Evolutionary conservation across 1,284 basidiomycete species (phyloP).

Genomic region (Cutaneotrichosporon cutaneum): DNA sequence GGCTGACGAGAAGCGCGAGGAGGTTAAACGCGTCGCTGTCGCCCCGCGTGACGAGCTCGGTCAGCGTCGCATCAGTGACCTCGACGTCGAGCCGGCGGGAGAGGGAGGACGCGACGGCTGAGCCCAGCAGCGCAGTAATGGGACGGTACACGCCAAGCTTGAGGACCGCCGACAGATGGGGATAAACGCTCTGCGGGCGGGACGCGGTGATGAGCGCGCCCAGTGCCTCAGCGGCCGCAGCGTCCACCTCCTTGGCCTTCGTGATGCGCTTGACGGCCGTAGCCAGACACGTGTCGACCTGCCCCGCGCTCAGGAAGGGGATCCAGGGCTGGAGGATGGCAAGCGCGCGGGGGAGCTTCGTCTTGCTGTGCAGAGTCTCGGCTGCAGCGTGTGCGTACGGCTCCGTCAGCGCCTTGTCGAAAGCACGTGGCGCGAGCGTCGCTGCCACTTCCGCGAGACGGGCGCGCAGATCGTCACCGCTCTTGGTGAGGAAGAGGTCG

Average conservation of each 20-base stretch:
- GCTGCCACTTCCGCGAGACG: constrained; percentile 2
- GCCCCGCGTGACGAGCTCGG: constrained; percentile 16
- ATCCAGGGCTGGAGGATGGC: constrained; percentile 33
- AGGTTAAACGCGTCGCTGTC: constrained; percentile 23
- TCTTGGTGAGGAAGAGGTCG: constrained; percentile 19
- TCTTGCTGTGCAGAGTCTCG: constrained; percentile 18
- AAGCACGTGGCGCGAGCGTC: constrained; percentile 3
- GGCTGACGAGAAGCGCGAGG: constrained; percentile 22
- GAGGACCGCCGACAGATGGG: constrained; percentile 13
- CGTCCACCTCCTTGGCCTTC: constrained; percentile 12
- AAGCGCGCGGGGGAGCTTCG: constrained; percentile 17
- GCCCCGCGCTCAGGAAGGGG: constrained; percentile 28
- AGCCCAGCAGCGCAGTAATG: constrained; percentile 7
- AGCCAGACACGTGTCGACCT: constrained; percentile 22
- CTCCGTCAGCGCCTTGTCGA: constrained; percentile 32
- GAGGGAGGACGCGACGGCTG: constrained; percentile 12
- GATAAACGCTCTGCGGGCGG: constrained; percentile 8
- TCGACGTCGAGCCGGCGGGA: constrained; percentile 21
- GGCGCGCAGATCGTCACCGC: constrained; percentile 15
- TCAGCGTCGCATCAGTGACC: constrained; percentile 18
- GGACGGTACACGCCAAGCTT: constrained; percentile 16
- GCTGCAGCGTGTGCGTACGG: constrained; percentile 28
- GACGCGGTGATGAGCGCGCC: constrained; percentile 14
- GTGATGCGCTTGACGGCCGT: constrained; percentile 10
- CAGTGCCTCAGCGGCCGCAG: constrained; percentile 6